Evolutionary conservation across 805 yeast genomes (phyloP).

Genomic region (Vanderwaltozyma verrucispora): DNA sequence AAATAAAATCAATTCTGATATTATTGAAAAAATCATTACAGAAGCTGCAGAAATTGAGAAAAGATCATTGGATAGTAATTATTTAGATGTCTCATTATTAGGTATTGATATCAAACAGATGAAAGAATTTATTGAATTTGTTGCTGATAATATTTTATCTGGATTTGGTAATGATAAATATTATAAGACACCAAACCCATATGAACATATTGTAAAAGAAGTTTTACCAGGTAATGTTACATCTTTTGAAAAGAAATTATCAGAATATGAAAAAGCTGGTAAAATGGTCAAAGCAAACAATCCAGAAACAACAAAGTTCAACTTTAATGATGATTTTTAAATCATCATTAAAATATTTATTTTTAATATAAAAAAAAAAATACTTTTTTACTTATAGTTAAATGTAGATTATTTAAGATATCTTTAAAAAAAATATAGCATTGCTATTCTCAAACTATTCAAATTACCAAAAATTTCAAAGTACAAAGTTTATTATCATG

Average conservation of each 20-base stretch:
- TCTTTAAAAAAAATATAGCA: too few relatives aligned
- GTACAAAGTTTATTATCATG: too few relatives aligned
- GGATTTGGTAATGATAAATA: constrained; percentile 82
- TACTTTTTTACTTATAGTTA: too few relatives aligned
- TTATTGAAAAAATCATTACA: constrained; percentile 73
- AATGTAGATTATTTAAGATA: too few relatives aligned
- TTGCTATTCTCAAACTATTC: too few relatives aligned
- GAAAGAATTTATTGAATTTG: constrained; percentile 95
- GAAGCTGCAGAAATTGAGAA: constrained; percentile 93
- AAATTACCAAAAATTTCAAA: too few relatives aligned
- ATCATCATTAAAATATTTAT: not conserved
- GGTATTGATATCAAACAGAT: constrained; percentile 88
- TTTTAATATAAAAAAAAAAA: too few relatives aligned
- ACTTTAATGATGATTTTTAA: not conserved
- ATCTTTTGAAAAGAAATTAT: not conserved
- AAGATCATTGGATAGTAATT: constrained; percentile 75
- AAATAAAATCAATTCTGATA: constrained; percentile 68
- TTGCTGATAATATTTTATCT: constrained; percentile 85
- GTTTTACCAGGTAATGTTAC: not conserved
- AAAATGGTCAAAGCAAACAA: not conserved
- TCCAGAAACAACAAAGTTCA: not conserved
- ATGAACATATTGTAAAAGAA: not conserved
- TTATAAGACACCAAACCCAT: constrained; percentile 60
- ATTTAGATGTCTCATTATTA: constrained; percentile 76
- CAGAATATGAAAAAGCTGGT: not conserved